Conservation (phyloP, 306 rosid genomes). For the Datisca glomerata region DNA sequence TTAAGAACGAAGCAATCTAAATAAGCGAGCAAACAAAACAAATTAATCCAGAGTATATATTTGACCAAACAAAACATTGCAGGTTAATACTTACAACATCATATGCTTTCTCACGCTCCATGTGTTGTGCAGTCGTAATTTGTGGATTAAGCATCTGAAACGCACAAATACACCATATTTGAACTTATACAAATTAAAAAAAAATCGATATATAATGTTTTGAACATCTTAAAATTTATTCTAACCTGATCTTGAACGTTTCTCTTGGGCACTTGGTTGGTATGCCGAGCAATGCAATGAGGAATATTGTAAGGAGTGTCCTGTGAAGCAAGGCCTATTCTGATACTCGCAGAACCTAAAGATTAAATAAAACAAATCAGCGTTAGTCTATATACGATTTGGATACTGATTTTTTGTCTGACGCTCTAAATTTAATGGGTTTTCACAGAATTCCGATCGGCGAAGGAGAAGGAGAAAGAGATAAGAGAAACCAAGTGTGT, state of each 20-base stretch:
- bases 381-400: slow-evolving; percentile 1
- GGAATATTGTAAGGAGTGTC: slow-evolving; percentile 66
- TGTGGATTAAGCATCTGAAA: slow-evolving; percentile 66
- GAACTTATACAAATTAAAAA: slow-evolving; percentile 2
- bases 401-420: neutral
- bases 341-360: slow-evolving; percentile 69
- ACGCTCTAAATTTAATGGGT: too few relatives aligned
- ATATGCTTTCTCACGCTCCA: slow-evolving; percentile 84
- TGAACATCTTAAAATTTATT: neutral
- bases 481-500: neutral
- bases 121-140: slow-evolving; percentile 54
- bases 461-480: neutral
- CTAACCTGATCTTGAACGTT: slow-evolving; percentile 81
- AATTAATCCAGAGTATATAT: neutral
- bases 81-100: slow-evolving; percentile 49
- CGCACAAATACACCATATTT: slow-evolving; percentile 11
- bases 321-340: slow-evolving; percentile 88
- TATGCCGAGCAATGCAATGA: slow-evolving; percentile 79
- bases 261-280: slow-evolving; percentile 50
- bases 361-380: slow-evolving; percentile 11
- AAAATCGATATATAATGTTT: neutral
- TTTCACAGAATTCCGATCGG: too few relatives aligned
- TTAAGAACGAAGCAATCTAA: slow-evolving; percentile 63
- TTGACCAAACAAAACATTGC: slow-evolving; percentile 6
- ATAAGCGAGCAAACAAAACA: neutral